Evolutionary conservation across 2,329 filamentous ascomycete genomes (phyloP), one percentile per base, ranked within the genome.

Genomic region (Hymenoscyphus salicellus): DNA sequence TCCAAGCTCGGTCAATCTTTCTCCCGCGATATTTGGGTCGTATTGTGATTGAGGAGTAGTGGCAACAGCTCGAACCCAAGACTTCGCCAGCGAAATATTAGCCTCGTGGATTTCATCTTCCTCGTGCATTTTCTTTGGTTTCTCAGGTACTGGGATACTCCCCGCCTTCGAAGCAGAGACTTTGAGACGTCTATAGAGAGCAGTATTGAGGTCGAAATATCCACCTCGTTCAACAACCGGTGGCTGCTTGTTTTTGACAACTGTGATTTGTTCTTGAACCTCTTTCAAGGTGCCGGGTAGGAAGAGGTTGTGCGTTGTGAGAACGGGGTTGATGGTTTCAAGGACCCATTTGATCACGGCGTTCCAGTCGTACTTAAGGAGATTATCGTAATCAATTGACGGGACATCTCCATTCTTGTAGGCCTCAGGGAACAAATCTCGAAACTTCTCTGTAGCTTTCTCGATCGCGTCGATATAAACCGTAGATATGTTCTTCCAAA

Each of bases 291-390:
- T 79, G 2, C 74, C 72, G 1, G 86, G 86, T 1, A 89, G 79
- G 26, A 79, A 74, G 38, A 82, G 61, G 1, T 65, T 71, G 0
- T 79, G 79, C 62, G 81, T 78, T 33, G 80, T 76, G 0, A 77
- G 77, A 28, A 81, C 77, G 1, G 62, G 62, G 36, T 69, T 55
- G 10, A 74, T 60, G 64, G 75, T 83, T 26, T 81, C 79, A 68
- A 86, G 78, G 1, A 87, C 83, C 91, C 91, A 94, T 41, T 83
- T 79, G 57, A 93, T 83, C 5, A 93, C 76, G 4, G 75, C 76
- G 10, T 79, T 77, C 89, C 91, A 93, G 72, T 93, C 88, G 65
- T 91, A 92, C 1, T 82, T 81, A 46, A 83, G 75, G 0, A 87
- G 80, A 56, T 89, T 78, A 60, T 90, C 81, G 68, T 85, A 90